Conservation (phyloP, 2,329 filamentous ascomycete species). For the Penicillium fuscoglaucum region DNA sequence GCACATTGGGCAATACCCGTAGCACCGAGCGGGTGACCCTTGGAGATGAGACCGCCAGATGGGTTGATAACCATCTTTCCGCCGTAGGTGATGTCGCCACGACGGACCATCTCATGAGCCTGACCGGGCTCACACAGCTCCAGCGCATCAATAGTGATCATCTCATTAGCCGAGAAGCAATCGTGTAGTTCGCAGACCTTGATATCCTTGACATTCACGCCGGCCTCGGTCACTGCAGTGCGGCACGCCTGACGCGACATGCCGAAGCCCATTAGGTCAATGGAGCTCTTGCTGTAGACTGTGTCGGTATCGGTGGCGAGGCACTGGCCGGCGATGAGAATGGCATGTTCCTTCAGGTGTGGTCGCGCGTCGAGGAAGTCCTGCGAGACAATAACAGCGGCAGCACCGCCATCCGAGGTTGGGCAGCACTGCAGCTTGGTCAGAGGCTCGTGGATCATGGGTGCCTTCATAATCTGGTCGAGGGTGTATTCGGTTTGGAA, state of each 20-base stretch:
- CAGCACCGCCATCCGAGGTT: constrained; percentile 88
- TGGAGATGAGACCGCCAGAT: constrained; percentile 90
- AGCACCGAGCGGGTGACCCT: constrained; percentile 91
- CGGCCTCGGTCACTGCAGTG: constrained; percentile 68
- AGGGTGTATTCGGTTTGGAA: constrained; percentile 89
- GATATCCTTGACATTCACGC: constrained; percentile 65
- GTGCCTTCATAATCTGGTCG: constrained; percentile 73
- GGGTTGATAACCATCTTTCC: constrained; percentile 82
- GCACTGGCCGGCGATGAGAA: constrained; percentile 84
- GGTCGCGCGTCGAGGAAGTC: constrained; percentile 82
- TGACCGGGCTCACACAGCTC: constrained; percentile 76
- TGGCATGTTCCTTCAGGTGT: constrained; percentile 76
- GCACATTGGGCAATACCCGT: constrained; percentile 95
- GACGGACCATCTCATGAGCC: constrained; percentile 86
- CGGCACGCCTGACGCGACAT: constrained; percentile 75
- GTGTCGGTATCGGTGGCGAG: constrained; percentile 79
- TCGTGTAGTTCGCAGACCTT: constrained; percentile 92
- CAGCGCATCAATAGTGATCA: constrained; percentile 84
- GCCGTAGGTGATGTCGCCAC: constrained; percentile 89
- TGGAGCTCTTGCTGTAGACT: constrained; percentile 76
- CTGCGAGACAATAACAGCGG: constrained; percentile 85
- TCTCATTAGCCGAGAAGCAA: constrained; percentile 94
- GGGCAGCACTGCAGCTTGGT: constrained; percentile 99
- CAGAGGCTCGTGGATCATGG: constrained; percentile 80
- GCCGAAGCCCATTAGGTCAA: constrained; percentile 85